phyloP scores from a whole-genome alignment of 176 grass and related monocot genomes.

The Carex littledalei region DNA sequence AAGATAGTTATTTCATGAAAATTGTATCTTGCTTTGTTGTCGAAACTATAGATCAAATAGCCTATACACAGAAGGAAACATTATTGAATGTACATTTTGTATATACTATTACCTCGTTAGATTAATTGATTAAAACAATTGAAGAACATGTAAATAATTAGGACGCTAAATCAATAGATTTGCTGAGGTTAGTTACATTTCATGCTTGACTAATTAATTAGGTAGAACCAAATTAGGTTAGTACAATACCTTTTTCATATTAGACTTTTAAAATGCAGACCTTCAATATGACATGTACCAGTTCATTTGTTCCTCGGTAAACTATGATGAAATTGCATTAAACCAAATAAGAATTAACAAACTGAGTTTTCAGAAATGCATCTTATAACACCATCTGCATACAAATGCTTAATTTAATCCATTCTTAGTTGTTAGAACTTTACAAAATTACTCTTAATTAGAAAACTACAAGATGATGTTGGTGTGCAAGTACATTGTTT shows the following conservation, averaged over 20 bases:
- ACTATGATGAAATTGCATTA: constrained; percentile 81
- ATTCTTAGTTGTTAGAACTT: neutral
- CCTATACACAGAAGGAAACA: too few species aligned
- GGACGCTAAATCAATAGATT: neutral
- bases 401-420: neutral
- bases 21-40: too few species aligned
- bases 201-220: neutral
- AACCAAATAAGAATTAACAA: neutral
- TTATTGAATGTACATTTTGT: too few species aligned
- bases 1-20: too few species aligned
- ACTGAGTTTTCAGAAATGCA: neutral
- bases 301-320: constrained; percentile 87
- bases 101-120: too few species aligned
- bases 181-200: neutral
- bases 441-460: neutral
- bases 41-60: too few species aligned
- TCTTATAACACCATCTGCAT: neutral
- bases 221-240: neutral
- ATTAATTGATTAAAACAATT: too few species aligned
- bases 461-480: neutral
- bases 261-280: constrained; percentile 96
- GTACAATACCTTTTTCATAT: constrained; percentile 81
- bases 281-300: constrained; percentile 83
- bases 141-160: too few species aligned
- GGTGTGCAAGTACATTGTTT: too few species aligned